Evolutionary conservation across 176 grass and related monocot species (phyloP).

Genomic region (Phyllostachys edulis): DNA sequence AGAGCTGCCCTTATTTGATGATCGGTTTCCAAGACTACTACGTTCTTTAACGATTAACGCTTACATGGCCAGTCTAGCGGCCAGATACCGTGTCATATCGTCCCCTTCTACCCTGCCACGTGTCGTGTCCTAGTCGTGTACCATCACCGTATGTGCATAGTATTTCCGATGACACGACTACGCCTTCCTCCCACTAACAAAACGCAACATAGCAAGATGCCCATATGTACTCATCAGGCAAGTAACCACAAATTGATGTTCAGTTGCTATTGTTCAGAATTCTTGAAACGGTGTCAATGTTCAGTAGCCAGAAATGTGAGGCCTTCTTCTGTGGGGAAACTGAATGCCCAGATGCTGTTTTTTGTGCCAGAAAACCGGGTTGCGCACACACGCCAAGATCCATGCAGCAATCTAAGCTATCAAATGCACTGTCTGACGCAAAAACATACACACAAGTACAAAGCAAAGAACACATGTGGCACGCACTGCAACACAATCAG

Average conservation of each 20-base stretch:
- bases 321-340: neutral
- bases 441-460: neutral
- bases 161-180: neutral
- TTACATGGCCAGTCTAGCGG: too few species aligned
- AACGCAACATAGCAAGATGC: neutral
- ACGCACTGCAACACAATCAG: neutral
- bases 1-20: too few species aligned
- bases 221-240: neutral
- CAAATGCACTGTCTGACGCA: neutral
- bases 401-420: too few species aligned
- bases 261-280: neutral
- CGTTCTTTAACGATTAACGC: too few species aligned
- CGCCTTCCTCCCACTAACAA: neutral
- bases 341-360: neutral
- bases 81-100: neutral
- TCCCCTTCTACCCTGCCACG: neutral
- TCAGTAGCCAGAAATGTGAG: neutral
- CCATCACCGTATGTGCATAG: neutral
- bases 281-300: neutral
- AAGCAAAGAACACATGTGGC: neutral
- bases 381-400: neutral
- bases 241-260: neutral
- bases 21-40: too few species aligned
- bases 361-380: neutral
- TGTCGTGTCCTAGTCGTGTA: neutral